A percentile compares a stretch with the other conserved stretches of the same genome.
These are phyloP conservation scores for Leccinum rimulosum DNA, from an alignment of 768 basidiomycete genomes.

Conservation along the genomic window DNA sequence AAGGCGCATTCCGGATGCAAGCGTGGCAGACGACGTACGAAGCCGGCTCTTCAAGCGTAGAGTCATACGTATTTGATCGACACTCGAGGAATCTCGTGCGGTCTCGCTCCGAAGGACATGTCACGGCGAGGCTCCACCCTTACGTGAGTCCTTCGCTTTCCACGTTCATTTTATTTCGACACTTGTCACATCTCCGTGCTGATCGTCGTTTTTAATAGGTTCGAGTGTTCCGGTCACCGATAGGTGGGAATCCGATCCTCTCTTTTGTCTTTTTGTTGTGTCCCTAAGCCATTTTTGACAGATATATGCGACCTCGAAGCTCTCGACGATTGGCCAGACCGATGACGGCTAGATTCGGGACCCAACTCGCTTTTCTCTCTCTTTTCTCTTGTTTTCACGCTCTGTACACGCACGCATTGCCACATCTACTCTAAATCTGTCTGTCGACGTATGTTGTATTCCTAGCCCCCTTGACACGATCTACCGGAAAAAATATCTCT, in stretches of 20 bases:
- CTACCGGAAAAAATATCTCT: conserved; percentile 3
- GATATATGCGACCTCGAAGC: conserved; percentile 31
- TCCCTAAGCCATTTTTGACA: conserved; percentile 13
- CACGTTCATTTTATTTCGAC: neutral
- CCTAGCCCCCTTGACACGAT: conserved; percentile 10
- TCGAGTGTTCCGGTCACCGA: conserved; percentile 31
- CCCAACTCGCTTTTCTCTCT: neutral
- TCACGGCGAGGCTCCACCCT: conserved; percentile 23
- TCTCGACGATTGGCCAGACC: conserved; percentile 17
- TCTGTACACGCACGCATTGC: conserved; percentile 7
- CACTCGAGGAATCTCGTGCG: conserved; percentile 29
- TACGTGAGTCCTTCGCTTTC: conserved; percentile 19
- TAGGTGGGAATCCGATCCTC: conserved; percentile 20
- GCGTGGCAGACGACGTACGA: conserved; percentile 17
- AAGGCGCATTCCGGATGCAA: conserved; percentile 26
- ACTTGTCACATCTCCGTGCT: conserved; percentile 2
- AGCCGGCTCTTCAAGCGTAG: conserved; percentile 12
- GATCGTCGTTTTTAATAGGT: conserved; percentile 19
- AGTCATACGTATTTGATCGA: conserved; percentile 28
- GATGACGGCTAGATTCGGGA: conserved; percentile 14
- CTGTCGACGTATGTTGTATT: conserved; percentile 17
- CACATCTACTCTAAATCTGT: conserved; percentile 23
- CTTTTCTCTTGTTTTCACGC: conserved; percentile 1
- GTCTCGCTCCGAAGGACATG: conserved; percentile 30
- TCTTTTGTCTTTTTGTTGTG: neutral